Percentiles rank a stretch among this genome's conserved stretches.
These are phyloP conservation scores for Sporobolomyces roseus DNA, from an alignment of 768 basidiomycete species.

Conservation along the genomic window DNA sequence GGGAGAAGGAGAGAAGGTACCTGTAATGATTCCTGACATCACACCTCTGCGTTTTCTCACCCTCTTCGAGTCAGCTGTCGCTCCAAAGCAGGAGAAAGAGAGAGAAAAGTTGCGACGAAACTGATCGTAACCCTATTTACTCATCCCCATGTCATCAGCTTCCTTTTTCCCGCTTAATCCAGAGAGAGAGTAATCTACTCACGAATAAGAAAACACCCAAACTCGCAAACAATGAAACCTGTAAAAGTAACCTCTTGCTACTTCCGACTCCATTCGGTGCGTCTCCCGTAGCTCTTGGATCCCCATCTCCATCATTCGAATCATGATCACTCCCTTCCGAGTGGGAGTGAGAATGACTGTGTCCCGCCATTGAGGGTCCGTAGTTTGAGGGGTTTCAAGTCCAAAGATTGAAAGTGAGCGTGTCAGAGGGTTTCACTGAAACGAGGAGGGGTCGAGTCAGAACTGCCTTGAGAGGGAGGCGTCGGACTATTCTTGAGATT, in stretches of 20 bases:
- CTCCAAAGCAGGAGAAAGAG: neutral
- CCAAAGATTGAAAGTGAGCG: too few species aligned
- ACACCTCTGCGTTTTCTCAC: conserved; percentile 42
- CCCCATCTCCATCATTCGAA: neutral
- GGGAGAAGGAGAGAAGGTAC: conserved; percentile 44
- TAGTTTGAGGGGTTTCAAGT: too few species aligned
- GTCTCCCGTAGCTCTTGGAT: neutral
- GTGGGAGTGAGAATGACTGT: too few species aligned
- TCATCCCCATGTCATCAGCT: neutral
- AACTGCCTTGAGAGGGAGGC: too few species aligned
- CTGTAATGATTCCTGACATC: conserved; percentile 68
- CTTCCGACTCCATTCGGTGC: conserved; percentile 12
- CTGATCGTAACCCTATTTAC: conserved; percentile 31
- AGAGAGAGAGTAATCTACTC: neutral
- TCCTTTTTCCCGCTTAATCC: conserved; percentile 43
- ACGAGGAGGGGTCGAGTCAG: too few species aligned
- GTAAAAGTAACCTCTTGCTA: conserved; percentile 68
- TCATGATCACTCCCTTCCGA: too few species aligned
- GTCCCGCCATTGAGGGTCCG: too few species aligned
- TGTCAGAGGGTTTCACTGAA: too few species aligned
- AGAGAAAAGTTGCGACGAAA: neutral
- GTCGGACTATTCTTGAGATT: too few species aligned
- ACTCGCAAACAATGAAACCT: conserved; percentile 74
- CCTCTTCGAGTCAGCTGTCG: too few species aligned
- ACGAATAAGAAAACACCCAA: conserved; percentile 75